Percentiles rank a stretch among this genome's conserved stretches.
Evolutionary conservation across 768 basidiomycete species (phyloP).

Genomic region (Calocera cornea): DNA sequence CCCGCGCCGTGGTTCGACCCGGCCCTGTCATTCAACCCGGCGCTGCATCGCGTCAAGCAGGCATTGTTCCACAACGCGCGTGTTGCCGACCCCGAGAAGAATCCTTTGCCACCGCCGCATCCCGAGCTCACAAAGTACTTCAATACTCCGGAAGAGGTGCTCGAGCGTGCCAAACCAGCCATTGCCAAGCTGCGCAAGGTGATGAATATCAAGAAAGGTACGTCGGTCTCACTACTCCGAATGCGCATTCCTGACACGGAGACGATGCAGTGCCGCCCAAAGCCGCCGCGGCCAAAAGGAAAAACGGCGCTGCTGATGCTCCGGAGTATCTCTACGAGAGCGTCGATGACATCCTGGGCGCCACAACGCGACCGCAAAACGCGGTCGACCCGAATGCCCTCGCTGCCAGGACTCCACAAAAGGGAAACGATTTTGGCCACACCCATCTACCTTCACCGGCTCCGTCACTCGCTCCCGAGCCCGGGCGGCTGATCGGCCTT

Average conservation of each 20-base stretch:
- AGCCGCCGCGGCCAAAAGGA: conserved; percentile 9
- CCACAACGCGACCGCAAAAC: conserved; percentile 26
- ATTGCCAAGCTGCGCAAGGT: conserved; percentile 46
- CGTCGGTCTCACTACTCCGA: conserved; percentile 11
- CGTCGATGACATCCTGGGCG: conserved; percentile 24
- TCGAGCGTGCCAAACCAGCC: conserved; percentile 44
- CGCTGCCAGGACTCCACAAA: neutral
- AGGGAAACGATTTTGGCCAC: conserved; percentile 3
- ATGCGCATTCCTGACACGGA: neutral
- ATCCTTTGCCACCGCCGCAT: conserved; percentile 77
- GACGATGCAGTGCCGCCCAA: conserved; percentile 25
- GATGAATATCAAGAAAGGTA: conserved; percentile 72
- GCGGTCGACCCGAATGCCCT: conserved; percentile 32
- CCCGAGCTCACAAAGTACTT: conserved; percentile 75
- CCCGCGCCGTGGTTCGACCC: conserved; percentile 65
- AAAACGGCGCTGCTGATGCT: conserved; percentile 11
- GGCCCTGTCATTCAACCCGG: conserved; percentile 68
- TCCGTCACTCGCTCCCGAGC: conserved; percentile 12
- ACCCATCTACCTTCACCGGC: neutral
- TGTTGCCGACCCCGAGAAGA: conserved; percentile 51
- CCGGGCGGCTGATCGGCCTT: conserved; percentile 63
- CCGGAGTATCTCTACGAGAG: conserved; percentile 10
- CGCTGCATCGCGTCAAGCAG: conserved; percentile 82
- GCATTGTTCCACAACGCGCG: conserved; percentile 82
- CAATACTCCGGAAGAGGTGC: conserved; percentile 53